Evolutionary conservation across 345 rosid genomes (phyloP), one percentile per base, ranked within the genome.

Genomic region (Brassica juncea): DNA sequence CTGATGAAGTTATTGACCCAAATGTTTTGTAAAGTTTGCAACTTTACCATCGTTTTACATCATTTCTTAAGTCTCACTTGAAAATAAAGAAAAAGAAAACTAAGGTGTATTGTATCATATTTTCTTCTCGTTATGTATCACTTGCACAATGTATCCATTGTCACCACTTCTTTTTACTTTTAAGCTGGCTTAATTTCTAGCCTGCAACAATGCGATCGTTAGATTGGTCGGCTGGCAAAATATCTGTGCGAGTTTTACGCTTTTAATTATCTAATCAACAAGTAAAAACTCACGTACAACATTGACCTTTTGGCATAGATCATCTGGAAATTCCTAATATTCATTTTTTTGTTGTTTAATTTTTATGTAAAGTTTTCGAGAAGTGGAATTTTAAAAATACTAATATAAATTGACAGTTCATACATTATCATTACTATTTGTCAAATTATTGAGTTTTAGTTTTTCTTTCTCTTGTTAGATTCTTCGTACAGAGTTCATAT

Each of bases 1-100:
- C 60, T 42, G 28, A 14, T 32, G 68, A 70, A 82, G 74, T 66
- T 68, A 77, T 55, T 60, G 6, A 25, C 47, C 44, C 66, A 76
- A 66, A 37, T 58, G 6, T 42, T 42, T 21, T 60, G 32, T 67
- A 57, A 59, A 64, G 44, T 67, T 66, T 57, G 42, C 61, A 76
- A 44, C 4, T 16, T 67, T 59, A 58, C 7, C 4, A 8, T 44
- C 39, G 35, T 68, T 60, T 19, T 6, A 12, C 54, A 47, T 70
- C 8, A 42, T 42, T 68, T 58, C 47, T 30, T 5, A 52, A 52
- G 3, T 35, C 42, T 2, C 78, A 66, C 28, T 75, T 66, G 63
- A 12, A 44, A 66, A n/a, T 2, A 65, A 59, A 65, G 1, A 9
- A 32, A 11, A 42, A 42, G 4, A 54, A 54, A 21, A 54, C 37